phyloP scores from a whole-genome alignment of 192 early-diverging fungal species.

The Entrophospora sp. region DNA sequence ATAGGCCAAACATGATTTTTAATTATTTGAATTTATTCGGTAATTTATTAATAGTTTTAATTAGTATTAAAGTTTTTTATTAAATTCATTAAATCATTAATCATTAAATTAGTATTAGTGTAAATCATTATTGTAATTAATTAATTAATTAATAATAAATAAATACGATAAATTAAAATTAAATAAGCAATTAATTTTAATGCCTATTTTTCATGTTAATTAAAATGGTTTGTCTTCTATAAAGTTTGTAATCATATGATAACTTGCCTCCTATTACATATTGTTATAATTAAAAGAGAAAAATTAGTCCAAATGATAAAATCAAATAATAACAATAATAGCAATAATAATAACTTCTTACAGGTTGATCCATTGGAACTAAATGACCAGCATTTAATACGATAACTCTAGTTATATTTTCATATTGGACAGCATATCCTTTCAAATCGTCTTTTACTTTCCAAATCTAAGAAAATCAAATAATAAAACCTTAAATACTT shows the following conservation, averaged over 20 bases:
- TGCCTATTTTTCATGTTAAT: too few relatives aligned
- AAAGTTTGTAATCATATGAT: slow-evolving; percentile 37
- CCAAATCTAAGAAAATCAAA: slow-evolving; percentile 22
- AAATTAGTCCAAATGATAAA: background rate
- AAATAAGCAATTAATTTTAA: too few relatives aligned
- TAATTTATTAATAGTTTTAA: too few relatives aligned
- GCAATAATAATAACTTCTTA: background rate
- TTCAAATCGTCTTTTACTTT: slow-evolving; percentile 28
- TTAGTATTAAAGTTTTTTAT: too few relatives aligned
- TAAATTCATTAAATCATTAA: too few relatives aligned
- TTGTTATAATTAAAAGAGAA: background rate
- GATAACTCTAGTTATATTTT: slow-evolving; percentile 45
- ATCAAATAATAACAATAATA: background rate
- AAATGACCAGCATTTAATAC: slow-evolving; percentile 69
- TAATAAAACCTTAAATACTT: slow-evolving; percentile 10
- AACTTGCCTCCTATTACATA: slow-evolving; percentile 1
- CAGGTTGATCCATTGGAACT: slow-evolving; percentile 58
- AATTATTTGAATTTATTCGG: too few relatives aligned
- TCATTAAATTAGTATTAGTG: too few relatives aligned
- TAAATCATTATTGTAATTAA: too few relatives aligned
- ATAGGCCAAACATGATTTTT: too few relatives aligned
- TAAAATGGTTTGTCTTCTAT: slow-evolving; percentile 25
- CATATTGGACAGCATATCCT: slow-evolving; percentile 51
- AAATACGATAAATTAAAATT: too few relatives aligned
- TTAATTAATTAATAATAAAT: too few relatives aligned